These are phyloP conservation scores for Pseudogymnoascus sp. DNA, from an alignment of 2,329 filamentous ascomycete genomes.

Conservation along the genomic window DNA sequence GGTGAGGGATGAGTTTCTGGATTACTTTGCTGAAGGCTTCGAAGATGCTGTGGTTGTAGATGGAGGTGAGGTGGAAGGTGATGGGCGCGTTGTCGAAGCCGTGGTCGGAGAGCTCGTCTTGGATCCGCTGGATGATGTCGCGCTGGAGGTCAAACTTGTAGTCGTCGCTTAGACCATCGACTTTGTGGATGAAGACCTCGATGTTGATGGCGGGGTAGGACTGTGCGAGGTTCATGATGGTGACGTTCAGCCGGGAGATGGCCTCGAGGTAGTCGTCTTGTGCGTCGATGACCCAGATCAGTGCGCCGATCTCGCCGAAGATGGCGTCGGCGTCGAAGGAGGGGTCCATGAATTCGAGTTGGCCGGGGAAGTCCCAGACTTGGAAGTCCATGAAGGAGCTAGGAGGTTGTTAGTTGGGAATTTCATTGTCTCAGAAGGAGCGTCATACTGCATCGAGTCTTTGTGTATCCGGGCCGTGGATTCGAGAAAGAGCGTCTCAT, in stretches of 20 bases:
- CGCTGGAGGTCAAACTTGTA: constrained; percentile 94
- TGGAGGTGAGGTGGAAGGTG: constrained; percentile 91
- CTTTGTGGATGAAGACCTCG: constrained; percentile 98
- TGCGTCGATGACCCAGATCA: constrained; percentile 98
- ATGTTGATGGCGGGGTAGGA: constrained; percentile 91
- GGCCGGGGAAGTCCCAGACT: constrained; percentile 94
- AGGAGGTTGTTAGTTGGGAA: background rate
- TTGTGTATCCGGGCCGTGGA: constrained; percentile 92
- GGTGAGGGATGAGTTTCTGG: constrained; percentile 89
- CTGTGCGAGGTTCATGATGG: constrained; percentile 81
- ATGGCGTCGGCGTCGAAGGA: constrained; percentile 88
- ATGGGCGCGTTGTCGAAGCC: constrained; percentile 91
- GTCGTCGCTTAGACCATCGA: constrained; percentile 94
- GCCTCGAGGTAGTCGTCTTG: constrained; percentile 97
- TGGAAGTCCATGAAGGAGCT: constrained; percentile 99
- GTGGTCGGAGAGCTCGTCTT: constrained; percentile 88
- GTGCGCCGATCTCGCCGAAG: constrained; percentile 85
- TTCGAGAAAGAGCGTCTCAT: constrained; percentile 91
- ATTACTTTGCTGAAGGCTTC: constrained; percentile 98
- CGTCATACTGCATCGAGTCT: constrained; percentile 80
- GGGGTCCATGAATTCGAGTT: constrained; percentile 86
- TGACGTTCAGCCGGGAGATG: constrained; percentile 76
- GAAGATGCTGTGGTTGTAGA: constrained; percentile 98
- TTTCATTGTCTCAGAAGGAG: constrained; percentile 6
- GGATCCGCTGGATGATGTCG: constrained; percentile 92